Base-by-base conservation (phyloP, 108 stramenopile genomes). In the Fragilariopsis cylindrus region DNA sequence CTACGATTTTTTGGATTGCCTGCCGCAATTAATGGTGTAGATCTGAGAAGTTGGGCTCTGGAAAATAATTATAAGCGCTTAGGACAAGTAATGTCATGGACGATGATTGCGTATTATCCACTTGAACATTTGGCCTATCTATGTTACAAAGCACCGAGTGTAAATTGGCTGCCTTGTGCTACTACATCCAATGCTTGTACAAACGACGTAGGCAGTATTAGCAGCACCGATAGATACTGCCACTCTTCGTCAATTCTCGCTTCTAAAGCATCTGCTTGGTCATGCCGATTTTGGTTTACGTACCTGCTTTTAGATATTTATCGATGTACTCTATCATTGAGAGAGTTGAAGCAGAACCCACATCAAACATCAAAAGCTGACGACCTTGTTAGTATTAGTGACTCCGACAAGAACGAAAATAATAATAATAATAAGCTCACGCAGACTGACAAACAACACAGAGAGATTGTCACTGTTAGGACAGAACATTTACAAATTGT, bases 31-130 rank as follows among this genome's bases (percentile, higher is more conserved):
- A 86, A 91, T 62, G 90, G 79, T 8, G 85, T 76, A n/a, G 75
- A 75, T 3, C 62, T 40, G 62, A 86, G 82, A 30, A 85, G 82
- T 30, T 91, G 93, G 93, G 82, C 41, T 3, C 49, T 54, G 43
- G 75, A 82, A 57, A 72, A 69, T 7, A 41, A 72, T 7, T 81
- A 78, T 56, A 72, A 77, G 13, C 76, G 73, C 50, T 66, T 90
- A 60, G 93, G 87, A 19, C 85, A 81, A 62, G 54, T 87, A 47
- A 83, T 91, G 87, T 82, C 86, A 5, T 89, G 88, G 79, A 80
- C 77, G 48, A 94, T 94, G 93, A 15, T 90, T 9, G 63, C 70
- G 4, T 94, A 91, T 54, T 89, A 91, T 81, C 93, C 93, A 16
- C 50, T 88, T 45, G 93, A 94, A 70, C 86, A 90, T 68, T 67